Evolutionary conservation across 78 protist species (phyloP), one percentile per base, ranked within the genome.

Genomic region (Dictyostelium intermedium): DNA sequence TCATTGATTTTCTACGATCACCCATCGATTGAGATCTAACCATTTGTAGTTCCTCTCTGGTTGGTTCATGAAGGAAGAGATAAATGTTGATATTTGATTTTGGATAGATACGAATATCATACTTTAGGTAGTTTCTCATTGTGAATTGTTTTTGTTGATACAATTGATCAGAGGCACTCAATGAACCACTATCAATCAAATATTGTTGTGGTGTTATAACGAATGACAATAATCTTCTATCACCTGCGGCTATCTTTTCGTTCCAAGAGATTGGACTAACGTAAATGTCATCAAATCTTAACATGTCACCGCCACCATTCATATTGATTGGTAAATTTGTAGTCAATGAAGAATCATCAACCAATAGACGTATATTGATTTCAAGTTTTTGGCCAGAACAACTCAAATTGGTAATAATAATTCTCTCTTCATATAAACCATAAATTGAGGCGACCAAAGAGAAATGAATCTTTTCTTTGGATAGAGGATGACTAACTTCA

Each of bases 81-180:
- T 78, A 76, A 16, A 92, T 32, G 41, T 84, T 69, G 69, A 84
- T 66, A 32, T 92, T 92, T 20, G 86, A 82, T 61, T 92, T 92
- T 23, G 96, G 96, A 60, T 83, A 92, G 69, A 92, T 85, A 47
- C 93, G 83, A 74, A 92, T 84, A 70, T 80, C 93, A 39, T 80
- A 47, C 50, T 84, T 74, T 3, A 86, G n/a, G 11, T 45, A 86
- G 77, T 92, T 92, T 11, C 69, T 50, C 74, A 92, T 45, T 1
- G 91, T 83, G 53, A 92, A 85, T 50, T 78, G 87, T 14, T 76
- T 92, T 30, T 80, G n/a, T n/a, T 56, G 93, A 45, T 61, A 61
- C 2, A 53, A 20, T 27, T 78, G 85, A 50, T 56, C 41, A 0
- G 47, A 32, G 3, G 43, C 39, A 47, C 56, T 50, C 4, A 45